Evolutionary conservation across 108 stramenopile genomes (phyloP).

Genomic region (Nitzschia putrida): DNA sequence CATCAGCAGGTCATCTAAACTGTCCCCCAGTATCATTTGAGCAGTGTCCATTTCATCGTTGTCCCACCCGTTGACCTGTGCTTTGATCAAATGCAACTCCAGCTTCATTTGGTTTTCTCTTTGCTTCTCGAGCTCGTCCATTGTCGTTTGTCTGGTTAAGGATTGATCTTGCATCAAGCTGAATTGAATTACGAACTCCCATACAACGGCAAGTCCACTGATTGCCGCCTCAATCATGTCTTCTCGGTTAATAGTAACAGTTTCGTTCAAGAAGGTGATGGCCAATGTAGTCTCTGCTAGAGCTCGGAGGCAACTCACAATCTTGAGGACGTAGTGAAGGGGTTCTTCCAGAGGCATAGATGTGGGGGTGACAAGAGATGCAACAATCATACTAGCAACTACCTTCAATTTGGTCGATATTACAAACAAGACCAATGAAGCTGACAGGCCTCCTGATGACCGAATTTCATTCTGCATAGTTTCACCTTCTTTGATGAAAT

Average conservation of each 20-base stretch:
- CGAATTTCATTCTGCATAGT: constrained; percentile 48
- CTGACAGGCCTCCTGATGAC: constrained; percentile 66
- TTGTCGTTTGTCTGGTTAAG: too few species aligned
- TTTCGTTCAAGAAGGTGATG: constrained; percentile 21
- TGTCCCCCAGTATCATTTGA: too few species aligned
- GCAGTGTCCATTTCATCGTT: too few species aligned
- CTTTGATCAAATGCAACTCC: too few species aligned
- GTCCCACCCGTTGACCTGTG: constrained; percentile 14
- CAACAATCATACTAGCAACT: constrained; percentile 54
- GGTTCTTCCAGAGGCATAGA: constrained; percentile 33
- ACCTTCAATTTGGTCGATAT: constrained; percentile 33
- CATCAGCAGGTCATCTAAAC: too few species aligned
- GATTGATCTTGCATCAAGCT: too few species aligned
- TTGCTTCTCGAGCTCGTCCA: too few species aligned
- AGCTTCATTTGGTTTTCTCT: too few species aligned
- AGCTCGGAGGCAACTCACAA: constrained; percentile 57
- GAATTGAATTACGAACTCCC: constrained; percentile 47
- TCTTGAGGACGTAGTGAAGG: constrained; percentile 30
- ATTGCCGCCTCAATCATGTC: constrained; percentile 50
- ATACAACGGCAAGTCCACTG: constrained; percentile 43
- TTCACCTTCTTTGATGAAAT: constrained; percentile 40
- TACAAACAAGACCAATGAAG: constrained; percentile 50
- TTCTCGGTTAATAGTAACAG: constrained; percentile 29
- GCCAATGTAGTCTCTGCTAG: constrained; percentile 38
- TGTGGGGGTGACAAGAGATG: constrained; percentile 50